Percentiles rank a stretch among this genome's conserved stretches.
These are phyloP conservation scores for Arctostaphylos glauca DNA, from an alignment of 148 eudicot genomes.

Conservation along the genomic window DNA sequence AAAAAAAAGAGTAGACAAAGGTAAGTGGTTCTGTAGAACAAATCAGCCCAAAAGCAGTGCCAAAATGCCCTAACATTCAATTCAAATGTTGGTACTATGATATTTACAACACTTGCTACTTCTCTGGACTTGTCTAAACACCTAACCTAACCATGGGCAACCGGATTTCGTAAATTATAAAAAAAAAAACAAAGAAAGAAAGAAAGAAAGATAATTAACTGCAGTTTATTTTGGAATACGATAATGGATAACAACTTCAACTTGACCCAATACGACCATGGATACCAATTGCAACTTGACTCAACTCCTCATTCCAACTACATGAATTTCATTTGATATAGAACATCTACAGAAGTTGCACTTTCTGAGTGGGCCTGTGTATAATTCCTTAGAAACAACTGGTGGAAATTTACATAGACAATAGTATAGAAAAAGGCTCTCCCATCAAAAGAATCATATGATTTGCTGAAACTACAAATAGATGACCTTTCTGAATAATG, in stretches of 20 bases:
- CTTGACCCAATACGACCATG: background rate
- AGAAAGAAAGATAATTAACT: background rate
- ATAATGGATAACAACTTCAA: background rate
- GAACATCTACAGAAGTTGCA: background rate
- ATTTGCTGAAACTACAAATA: background rate
- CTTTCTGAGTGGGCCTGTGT: background rate
- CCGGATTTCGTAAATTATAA: background rate
- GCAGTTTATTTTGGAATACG: background rate
- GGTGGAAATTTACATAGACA: too few species aligned
- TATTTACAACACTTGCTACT: background rate
- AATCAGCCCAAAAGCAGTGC: background rate
- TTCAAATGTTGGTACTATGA: background rate
- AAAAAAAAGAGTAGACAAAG: background rate
- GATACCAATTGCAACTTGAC: background rate
- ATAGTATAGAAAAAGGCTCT: background rate
- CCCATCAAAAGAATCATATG: slow-evolving; percentile 6
- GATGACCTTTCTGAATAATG: too few species aligned
- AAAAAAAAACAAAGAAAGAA: background rate
- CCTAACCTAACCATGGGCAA: background rate
- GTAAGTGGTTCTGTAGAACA: background rate
- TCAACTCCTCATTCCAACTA: background rate
- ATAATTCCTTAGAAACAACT: background rate
- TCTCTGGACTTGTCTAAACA: background rate
- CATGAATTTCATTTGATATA: background rate
- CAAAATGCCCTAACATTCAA: background rate